Base-by-base conservation (phyloP, 352 stramenopile species). In the Globisporangium spinosum region DNA sequence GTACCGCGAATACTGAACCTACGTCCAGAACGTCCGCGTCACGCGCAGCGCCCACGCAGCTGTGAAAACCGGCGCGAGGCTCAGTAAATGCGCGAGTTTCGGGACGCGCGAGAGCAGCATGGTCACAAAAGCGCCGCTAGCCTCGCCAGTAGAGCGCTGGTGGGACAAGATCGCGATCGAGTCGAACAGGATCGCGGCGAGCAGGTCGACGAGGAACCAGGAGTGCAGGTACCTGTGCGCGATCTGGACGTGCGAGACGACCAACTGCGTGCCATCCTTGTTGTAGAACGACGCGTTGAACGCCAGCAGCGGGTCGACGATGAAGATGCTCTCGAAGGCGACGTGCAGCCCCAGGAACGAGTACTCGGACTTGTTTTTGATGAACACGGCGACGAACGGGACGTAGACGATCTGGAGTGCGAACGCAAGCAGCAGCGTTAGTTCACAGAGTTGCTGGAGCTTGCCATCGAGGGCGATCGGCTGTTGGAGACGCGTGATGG, bases 231-330 rank as follows among this genome's bases (percentile, higher is more conserved):
- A 70, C 20, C 32, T 25, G n/a, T 34, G 7, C 12, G 49, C 58
- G 25, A 70, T 66, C 65, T 60, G 12, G 0, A 23, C 13, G 0
- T 49, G 58, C 3, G 65, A 70, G 4, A 25, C 27, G 7, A 70
- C 35, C 20, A 66, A 45, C 34, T 56, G n/a, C 8, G 59, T 58
- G 17, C 71, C 68, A 1, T 57, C 45, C n/a, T 59, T 38, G 43
- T 34, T 25, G 32, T 66, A 32, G 38, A 70, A 66, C 47, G 49
- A 51, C 7, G 65, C 62, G 51, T 70, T 70, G 47, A 70, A 66
- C 17, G 45, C 38, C 22, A 70, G 47, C 29, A 66, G 17, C 0
- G 62, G 32, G 7, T 70, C 58, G 1, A 47, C 3, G 15, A 62
- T 29, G 55, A 55, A 47, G 55, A 58, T 10, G 35, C 38, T 40